These are phyloP conservation scores for Laburnicola sp. DNA, from an alignment of 2,329 filamentous ascomycete species.

Conservation along the genomic window DNA sequence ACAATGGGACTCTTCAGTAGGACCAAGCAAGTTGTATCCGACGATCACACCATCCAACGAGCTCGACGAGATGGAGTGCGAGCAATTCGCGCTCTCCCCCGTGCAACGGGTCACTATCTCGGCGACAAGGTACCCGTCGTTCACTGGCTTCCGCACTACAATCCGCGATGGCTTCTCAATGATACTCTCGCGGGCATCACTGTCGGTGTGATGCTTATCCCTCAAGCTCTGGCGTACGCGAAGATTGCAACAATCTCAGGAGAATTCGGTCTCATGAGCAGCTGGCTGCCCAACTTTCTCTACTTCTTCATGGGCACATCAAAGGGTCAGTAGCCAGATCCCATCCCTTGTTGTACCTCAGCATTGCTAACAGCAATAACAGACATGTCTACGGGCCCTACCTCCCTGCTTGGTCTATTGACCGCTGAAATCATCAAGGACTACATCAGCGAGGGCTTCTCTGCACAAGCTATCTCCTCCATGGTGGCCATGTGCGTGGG, in stretches of 20 bases:
- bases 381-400: constrained; percentile 70
- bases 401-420: constrained; percentile 65
- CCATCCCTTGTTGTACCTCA: background rate
- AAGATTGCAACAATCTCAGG: constrained; percentile 86
- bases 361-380: constrained; percentile 39
- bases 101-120: constrained; percentile 59
- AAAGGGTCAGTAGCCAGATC: constrained; percentile 21
- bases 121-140: constrained; percentile 64
- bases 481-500: constrained; percentile 67
- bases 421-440: constrained; percentile 63
- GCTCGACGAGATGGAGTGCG: constrained; percentile 34
- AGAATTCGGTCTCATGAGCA: constrained; percentile 82
- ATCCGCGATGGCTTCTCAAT: constrained; percentile 62
- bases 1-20: constrained; percentile 31
- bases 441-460: constrained; percentile 55
- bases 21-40: constrained; percentile 23
- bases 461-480: constrained; percentile 60
- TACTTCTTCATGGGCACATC: constrained; percentile 93
- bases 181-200: constrained; percentile 68
- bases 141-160: constrained; percentile 65
- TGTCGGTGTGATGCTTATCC: constrained; percentile 78
- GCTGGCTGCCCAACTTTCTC: constrained; percentile 93
- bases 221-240: constrained; percentile 96
- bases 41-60: constrained; percentile 35
- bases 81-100: constrained; percentile 51